Evolutionary conservation across 768 basidiomycete species (phyloP).

Genomic region (Terana coerulea): DNA sequence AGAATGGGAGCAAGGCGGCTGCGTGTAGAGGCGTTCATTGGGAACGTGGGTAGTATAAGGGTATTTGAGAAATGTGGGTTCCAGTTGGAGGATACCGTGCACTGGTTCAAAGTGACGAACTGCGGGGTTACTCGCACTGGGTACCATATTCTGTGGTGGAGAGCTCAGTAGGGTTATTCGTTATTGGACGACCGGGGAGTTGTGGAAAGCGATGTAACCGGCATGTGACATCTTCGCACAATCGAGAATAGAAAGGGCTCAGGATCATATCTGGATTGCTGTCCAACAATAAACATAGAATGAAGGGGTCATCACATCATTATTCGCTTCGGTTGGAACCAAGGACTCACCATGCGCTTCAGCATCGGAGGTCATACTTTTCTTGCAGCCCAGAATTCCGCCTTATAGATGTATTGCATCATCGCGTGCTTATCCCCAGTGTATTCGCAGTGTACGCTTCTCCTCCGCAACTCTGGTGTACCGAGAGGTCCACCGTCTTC

Average conservation of each 20-base stretch:
- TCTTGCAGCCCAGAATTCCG: constrained; percentile 64
- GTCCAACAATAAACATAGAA: too few species aligned
- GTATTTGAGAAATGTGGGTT: constrained; percentile 73
- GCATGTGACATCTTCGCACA: too few species aligned
- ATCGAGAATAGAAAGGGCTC: too few species aligned
- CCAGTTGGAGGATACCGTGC: constrained; percentile 32
- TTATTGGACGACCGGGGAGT: too few species aligned
- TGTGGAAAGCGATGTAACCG: too few species aligned
- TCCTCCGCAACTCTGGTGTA: constrained; percentile 26
- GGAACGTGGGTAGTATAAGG: constrained; percentile 55
- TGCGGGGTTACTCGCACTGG: neutral
- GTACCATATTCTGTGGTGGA: constrained; percentile 5
- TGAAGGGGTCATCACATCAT: too few species aligned
- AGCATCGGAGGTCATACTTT: too few species aligned
- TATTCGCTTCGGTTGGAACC: too few species aligned
- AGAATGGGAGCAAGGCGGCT: constrained; percentile 55
- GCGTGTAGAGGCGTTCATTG: constrained; percentile 40
- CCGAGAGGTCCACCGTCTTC: constrained; percentile 23
- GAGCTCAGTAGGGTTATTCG: too few species aligned
- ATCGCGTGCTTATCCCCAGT: constrained; percentile 58
- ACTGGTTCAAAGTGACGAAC: constrained; percentile 25
- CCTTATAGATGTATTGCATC: constrained; percentile 68
- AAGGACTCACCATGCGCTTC: too few species aligned
- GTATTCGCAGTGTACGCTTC: constrained; percentile 61
- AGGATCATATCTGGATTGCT: too few species aligned